Evolutionary conservation across 2,329 filamentous ascomycete genomes (phyloP), one percentile per base, ranked within the genome.

Genomic region (Ophiocordyceps camponoti-rufipedis): DNA sequence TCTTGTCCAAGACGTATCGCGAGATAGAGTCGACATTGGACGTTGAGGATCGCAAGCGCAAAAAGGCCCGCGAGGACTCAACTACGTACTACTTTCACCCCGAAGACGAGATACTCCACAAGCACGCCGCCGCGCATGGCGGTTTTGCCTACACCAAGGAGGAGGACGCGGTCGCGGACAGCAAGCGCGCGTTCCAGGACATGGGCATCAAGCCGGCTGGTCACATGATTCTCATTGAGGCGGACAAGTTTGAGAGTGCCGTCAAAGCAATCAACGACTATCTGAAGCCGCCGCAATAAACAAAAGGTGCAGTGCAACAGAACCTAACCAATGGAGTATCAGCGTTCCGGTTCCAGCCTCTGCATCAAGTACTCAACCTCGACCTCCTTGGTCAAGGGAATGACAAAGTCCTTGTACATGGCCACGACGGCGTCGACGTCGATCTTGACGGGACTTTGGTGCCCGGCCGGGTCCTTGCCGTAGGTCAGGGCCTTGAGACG

Each of bases 331-430:
- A 23, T 5, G 23, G 23, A 31, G 29, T 12, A 31, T 38, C 40
- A 48, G 1, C 44, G 39, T 28, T 44, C 42, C 14, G 58, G 59
- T 45, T 77, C 75, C 45, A 98, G 67, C 51, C 91, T 75, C 64
- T 96, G 86, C 85, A 98, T 94, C 54, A 98, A 69, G 61, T 98
- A 98, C 55, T 98, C 91, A 10, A 98, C 87, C 69, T 98, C 91
- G 39, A 98, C 89, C 51, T 87, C 82, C 64, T 98, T 98, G n/a
- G 91, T 98, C 61, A 96, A 65, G 0, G 91, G 91, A 54, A 98
- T 98, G 49, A 98, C 88, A 64, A 84, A 85, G 61, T 94, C 76
- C 72, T 78, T 78, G 66, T 94, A 94, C 82, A 94, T 89, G 50
- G 74, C 71, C 44, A 94, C 85, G 23, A 94, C 86, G 1, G 88